phyloP scores from a whole-genome alignment of 768 basidiomycete genomes.

The Pleurotus salmoneostramineus region DNA sequence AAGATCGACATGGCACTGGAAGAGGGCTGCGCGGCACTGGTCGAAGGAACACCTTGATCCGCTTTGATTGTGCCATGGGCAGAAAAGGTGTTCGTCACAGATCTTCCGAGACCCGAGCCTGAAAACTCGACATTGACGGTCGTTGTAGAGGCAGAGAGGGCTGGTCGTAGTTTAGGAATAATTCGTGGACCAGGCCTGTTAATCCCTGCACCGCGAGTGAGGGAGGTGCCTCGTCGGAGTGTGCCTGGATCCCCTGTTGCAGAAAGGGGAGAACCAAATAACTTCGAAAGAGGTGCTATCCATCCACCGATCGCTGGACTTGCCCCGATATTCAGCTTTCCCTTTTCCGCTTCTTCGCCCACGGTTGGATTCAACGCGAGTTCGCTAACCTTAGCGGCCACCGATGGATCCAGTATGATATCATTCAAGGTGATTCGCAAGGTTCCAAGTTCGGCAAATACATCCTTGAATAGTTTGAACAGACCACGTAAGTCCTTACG shows the following conservation, averaged over 20 bases:
- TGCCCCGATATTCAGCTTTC: slow-evolving; percentile 24
- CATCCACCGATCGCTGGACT: slow-evolving; percentile 47
- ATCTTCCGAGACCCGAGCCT: slow-evolving; percentile 47
- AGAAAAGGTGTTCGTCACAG: slow-evolving; percentile 34
- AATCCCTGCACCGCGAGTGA: slow-evolving; percentile 10
- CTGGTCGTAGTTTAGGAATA: slow-evolving; percentile 80
- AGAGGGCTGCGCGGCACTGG: not conserved
- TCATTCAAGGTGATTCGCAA: slow-evolving; percentile 85
- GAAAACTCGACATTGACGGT: slow-evolving; percentile 97
- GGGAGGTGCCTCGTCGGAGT: slow-evolving; percentile 16
- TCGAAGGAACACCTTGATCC: not conserved
- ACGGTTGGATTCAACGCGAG: slow-evolving; percentile 60
- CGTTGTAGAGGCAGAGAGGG: slow-evolving; percentile 81
- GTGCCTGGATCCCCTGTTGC: slow-evolving; percentile 17
- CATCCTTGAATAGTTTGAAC: slow-evolving; percentile 82
- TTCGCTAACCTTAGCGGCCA: slow-evolving; percentile 71
- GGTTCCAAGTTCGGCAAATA: slow-evolving; percentile 78
- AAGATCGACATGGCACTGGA: slow-evolving; percentile 80
- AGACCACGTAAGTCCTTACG: slow-evolving; percentile 79
- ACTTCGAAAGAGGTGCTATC: slow-evolving; percentile 85
- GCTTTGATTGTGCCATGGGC: slow-evolving; percentile 13
- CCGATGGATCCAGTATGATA: slow-evolving; percentile 80
- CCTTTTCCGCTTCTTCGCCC: slow-evolving; percentile 35
- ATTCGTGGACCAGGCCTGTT: slow-evolving; percentile 33
- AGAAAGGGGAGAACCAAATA: slow-evolving; percentile 47